A percentile compares a stretch with the other conserved stretches of the same genome.
These are phyloP conservation scores for Cladosporium phlei DNA, from an alignment of 2,329 filamentous ascomycete genomes.

Conservation along the genomic window DNA sequence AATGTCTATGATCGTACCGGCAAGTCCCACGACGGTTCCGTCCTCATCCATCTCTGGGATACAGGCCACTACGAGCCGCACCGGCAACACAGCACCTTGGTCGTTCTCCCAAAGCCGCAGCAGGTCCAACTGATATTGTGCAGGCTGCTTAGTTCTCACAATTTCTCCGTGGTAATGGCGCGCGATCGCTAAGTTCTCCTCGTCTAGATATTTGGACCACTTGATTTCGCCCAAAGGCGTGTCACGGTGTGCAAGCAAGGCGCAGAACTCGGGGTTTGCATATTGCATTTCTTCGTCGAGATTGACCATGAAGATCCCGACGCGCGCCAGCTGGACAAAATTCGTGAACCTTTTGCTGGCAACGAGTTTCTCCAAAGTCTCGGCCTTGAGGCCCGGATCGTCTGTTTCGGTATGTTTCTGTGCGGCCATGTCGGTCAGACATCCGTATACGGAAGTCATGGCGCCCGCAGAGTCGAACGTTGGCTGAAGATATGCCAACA, in stretches of 20 bases:
- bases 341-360: constrained; percentile 34
- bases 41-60: constrained; percentile 17
- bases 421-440: constrained; percentile 24
- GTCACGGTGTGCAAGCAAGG: constrained; percentile 42
- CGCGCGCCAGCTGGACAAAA: constrained; percentile 27
- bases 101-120: constrained; percentile 25
- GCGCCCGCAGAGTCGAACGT: constrained; percentile 16
- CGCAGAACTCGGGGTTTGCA: constrained; percentile 44
- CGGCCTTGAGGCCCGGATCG: constrained; percentile 34
- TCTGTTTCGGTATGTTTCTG: constrained; percentile 29
- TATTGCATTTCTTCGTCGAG: constrained; percentile 33
- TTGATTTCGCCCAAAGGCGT: constrained; percentile 38
- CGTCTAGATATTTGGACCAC: constrained; percentile 33
- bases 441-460: constrained; percentile 21
- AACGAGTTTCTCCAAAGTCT: constrained; percentile 36
- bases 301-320: neutral
- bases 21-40: constrained; percentile 35
- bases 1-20: constrained; percentile 44
- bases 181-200: constrained; percentile 11
- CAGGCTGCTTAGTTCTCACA: constrained; percentile 23
- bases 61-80: constrained; percentile 21
- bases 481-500: constrained; percentile 20
- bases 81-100: constrained; percentile 13
- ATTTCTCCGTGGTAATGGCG: constrained; percentile 9
- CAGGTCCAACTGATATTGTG: constrained; percentile 41